Percentiles rank a stretch among this genome's conserved stretches.
These are phyloP conservation scores for Solanum hybrid DNA, from an alignment of 305 asterid species.

Conservation along the genomic window DNA sequence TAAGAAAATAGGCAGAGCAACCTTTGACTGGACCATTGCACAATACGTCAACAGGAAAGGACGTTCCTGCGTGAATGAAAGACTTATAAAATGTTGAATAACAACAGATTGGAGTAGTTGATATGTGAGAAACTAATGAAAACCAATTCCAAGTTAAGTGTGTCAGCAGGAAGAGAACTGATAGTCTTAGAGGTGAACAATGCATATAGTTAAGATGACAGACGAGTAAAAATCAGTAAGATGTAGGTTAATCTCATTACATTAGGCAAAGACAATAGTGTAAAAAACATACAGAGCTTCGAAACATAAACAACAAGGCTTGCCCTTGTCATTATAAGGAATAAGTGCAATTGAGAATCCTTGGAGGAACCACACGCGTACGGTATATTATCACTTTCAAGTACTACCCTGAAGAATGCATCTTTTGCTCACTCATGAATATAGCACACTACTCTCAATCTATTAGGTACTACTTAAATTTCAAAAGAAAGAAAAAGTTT, in stretches of 20 bases:
- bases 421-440: background rate
- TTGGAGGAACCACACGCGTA: background rate
- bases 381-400: background rate
- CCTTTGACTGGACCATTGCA: background rate
- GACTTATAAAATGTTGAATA: background rate
- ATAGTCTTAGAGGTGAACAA: background rate
- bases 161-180: background rate
- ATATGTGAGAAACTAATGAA: background rate
- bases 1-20: slow-evolving; percentile 2
- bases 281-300: background rate
- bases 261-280: background rate
- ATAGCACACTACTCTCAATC: background rate
- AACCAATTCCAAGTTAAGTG: background rate
- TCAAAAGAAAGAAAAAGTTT: background rate
- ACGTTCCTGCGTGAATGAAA: background rate
- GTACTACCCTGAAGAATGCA: background rate
- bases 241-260: background rate
- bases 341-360: background rate
- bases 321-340: background rate
- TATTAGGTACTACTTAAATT: background rate
- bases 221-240: background rate
- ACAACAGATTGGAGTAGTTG: background rate
- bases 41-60: slow-evolving; percentile 4
- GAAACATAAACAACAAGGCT: background rate
- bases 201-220: background rate